Evolutionary conservation across 306 rosid species (phyloP).

Genomic region (Purshia tridentata): DNA sequence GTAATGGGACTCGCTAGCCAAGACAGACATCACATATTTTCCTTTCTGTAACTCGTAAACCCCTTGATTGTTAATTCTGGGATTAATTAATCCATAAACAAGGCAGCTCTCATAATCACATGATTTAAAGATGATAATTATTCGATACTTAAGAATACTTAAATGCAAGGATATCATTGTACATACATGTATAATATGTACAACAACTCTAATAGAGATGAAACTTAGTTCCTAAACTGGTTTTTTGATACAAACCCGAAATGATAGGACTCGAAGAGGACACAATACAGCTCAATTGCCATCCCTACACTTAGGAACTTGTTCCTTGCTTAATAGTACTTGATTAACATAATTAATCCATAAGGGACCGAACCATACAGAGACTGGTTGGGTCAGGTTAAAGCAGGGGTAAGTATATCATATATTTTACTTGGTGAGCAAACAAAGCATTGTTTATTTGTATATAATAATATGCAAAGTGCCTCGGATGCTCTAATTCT

Average conservation of each 20-base stretch:
- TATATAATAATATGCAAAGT: constrained; percentile 12
- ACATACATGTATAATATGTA: too few relatives aligned
- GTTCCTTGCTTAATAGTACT: background rate
- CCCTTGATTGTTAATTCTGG: constrained; percentile 10
- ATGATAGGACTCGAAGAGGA: background rate
- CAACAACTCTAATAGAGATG: too few relatives aligned
- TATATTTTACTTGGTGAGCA: constrained; percentile 11
- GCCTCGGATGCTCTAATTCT: constrained; percentile 56
- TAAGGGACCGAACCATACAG: background rate
- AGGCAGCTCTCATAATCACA: background rate
- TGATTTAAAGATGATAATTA: too few relatives aligned
- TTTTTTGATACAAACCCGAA: too few relatives aligned
- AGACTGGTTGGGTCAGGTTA: constrained; percentile 10
- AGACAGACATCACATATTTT: constrained; percentile 23
- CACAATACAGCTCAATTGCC: background rate
- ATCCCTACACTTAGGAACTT: background rate
- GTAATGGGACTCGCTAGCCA: constrained; percentile 19
- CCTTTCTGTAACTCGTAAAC: constrained; percentile 4
- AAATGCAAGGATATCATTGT: too few relatives aligned
- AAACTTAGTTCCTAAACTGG: too few relatives aligned
- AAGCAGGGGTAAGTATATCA: background rate
- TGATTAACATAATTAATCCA: background rate
- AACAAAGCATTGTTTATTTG: background rate
- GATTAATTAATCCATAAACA: background rate
- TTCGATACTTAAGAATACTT: too few relatives aligned